Evolutionary conservation across 2,329 filamentous ascomycete genomes (phyloP), one percentile per base, ranked within the genome.

Genomic region (Colletotrichum godetiae): DNA sequence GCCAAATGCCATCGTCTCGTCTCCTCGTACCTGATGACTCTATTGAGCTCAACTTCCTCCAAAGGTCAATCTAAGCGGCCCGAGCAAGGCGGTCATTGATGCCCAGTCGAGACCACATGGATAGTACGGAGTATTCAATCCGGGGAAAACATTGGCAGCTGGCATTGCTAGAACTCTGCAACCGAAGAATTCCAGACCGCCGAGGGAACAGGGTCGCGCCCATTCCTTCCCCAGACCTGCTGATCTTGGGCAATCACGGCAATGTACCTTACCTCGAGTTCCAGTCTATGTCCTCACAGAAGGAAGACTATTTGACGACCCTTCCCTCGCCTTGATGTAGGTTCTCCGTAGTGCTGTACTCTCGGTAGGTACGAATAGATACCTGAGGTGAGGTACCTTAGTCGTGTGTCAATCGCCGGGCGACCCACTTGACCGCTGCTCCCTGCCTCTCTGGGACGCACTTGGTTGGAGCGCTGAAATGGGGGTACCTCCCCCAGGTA

Each of bases 221-320:
- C 42, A 24, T 52, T 63, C 60, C 24, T 53, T 63, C 60, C 60
- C 60, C 60, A 52, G 42, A 63, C 29, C 42, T 63, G 15, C 27
- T 52, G n/a, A 35, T 63, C 19, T 62, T 52, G 13, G 37, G 42
- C 8, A 35, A 11, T 29, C 27, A 29, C 27, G 27, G 27, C 27
- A 29, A 29, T 29, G 27, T 29, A 4, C 27, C 27, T 29, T 29
- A 29, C 8, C 19, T 49, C 8, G 7, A 22, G 42, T 11, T 49
- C 42, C 19, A 49, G 42, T 49, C 19, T 22, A n/a, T 7, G 27
- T 29, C 27, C 27, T 29, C 27, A 3, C 27, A 29, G 27, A 29
- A 29, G 27, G 27, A 29, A 29, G 4, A 4, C 27, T 29, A 29
- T 29, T 29, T 29, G 27, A 29, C 2, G 27, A 29, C 4, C 27